A percentile compares a stretch with the other conserved stretches of the same genome.
phyloP scores from a whole-genome alignment of 441 rosid species.

The Biscutella laevigata region DNA sequence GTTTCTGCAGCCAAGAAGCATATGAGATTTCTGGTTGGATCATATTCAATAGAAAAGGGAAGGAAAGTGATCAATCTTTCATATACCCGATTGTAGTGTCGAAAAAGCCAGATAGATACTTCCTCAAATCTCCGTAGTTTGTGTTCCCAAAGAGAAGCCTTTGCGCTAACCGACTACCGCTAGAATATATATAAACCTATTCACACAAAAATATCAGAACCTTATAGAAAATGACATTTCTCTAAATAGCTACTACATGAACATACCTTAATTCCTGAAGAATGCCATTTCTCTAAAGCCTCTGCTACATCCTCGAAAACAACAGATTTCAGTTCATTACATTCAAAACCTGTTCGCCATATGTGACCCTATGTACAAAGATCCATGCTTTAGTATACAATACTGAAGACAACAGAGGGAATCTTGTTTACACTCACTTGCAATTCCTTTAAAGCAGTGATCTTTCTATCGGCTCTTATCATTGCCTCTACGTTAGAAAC shows the following conservation, averaged over 20 bases:
- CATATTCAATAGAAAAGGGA: neutral
- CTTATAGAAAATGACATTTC: neutral
- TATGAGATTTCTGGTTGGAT: conserved; percentile 1
- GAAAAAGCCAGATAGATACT: conserved; percentile 75
- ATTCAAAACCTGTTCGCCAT: conserved; percentile 80
- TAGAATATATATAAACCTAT: conserved; percentile 90
- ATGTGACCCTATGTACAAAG: conserved; percentile 65
- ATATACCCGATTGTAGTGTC: conserved; percentile 78
- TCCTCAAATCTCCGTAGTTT: conserved; percentile 69
- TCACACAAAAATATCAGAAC: neutral
- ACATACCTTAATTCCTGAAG: conserved; percentile 66
- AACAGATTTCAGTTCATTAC: conserved; percentile 58
- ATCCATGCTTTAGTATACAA: neutral
- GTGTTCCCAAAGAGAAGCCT: conserved; percentile 82
- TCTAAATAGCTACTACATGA: conserved; percentile 8
- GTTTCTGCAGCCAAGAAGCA: conserved; percentile 41
- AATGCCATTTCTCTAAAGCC: conserved; percentile 82
- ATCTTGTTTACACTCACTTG: conserved; percentile 45
- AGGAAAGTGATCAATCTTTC: neutral
- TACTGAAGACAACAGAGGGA: neutral
- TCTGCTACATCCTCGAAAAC: conserved; percentile 80
- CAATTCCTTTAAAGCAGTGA: conserved; percentile 87
- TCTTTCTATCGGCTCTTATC: conserved; percentile 91
- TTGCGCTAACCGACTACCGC: conserved; percentile 92
- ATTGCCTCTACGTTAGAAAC: conserved; percentile 82